Conservation (phyloP, 1,284 basidiomycete genomes). For the Pascua sp. region DNA sequence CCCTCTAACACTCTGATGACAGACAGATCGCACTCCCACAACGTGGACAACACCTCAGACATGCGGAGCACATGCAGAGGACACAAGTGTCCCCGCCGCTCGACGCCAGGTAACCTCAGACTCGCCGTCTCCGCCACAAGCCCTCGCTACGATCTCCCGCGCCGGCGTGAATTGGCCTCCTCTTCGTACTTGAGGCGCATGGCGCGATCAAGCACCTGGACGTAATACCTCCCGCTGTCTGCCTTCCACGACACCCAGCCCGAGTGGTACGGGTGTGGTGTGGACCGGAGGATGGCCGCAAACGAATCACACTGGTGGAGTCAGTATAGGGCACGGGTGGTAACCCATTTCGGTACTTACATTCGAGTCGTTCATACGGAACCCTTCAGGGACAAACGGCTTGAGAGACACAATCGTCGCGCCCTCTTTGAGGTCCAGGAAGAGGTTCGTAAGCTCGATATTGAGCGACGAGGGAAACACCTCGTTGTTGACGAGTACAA, state of each 20-base stretch:
- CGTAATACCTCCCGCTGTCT: slow-evolving; percentile 39
- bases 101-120: not conserved
- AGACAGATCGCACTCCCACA: no score
- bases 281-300: slow-evolving; percentile 37
- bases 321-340: not conserved
- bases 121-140: not conserved
- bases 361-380: slow-evolving; percentile 52
- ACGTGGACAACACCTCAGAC: not conserved
- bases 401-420: slow-evolving; percentile 55
- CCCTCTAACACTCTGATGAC: no score
- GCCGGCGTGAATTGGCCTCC: slow-evolving; percentile 26
- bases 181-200: slow-evolving; percentile 37
- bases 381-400: slow-evolving; percentile 54
- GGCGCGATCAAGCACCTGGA: slow-evolving; percentile 40
- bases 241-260: slow-evolving; percentile 49
- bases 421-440: slow-evolving; percentile 56
- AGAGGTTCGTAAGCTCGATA: slow-evolving; percentile 54
- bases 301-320: slow-evolving; percentile 41
- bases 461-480: slow-evolving; percentile 56
- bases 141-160: slow-evolving; percentile 6
- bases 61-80: not conserved
- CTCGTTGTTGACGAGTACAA: slow-evolving; percentile 59
- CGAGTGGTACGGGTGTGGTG: slow-evolving; percentile 34
- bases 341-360: slow-evolving; percentile 29
- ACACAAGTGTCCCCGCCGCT: not conserved